Conservation (phyloP, 106 monocot genomes). For the Iris macrosiphon region DNA sequence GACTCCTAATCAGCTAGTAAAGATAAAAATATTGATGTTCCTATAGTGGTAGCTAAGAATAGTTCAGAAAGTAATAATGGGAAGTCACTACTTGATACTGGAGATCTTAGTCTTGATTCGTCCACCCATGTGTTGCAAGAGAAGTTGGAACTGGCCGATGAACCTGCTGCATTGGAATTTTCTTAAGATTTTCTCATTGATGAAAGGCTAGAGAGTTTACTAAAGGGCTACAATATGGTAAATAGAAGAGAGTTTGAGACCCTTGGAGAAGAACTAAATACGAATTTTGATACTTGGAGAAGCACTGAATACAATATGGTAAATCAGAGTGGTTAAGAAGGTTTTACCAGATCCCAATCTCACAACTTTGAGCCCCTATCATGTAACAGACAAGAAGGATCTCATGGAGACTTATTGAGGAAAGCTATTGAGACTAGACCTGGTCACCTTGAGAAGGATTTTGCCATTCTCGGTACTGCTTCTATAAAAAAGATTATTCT, state of each 20-base stretch:
- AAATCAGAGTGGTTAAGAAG: no score
- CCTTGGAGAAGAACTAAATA: slow-evolving; percentile 66
- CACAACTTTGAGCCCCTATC: slow-evolving; percentile 18
- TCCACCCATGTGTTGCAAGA: slow-evolving; percentile 13
- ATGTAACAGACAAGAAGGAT: slow-evolving; percentile 36
- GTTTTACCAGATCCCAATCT: slow-evolving; percentile 46
- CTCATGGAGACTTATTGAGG: slow-evolving; percentile 21
- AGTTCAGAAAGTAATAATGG: slow-evolving; percentile 16
- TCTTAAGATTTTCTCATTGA: slow-evolving; percentile 54
- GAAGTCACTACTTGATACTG: slow-evolving; percentile 50
- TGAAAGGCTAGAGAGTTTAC: slow-evolving; percentile 63
- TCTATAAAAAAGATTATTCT: slow-evolving; percentile 72
- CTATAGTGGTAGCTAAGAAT: slow-evolving; percentile 3
- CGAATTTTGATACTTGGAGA: no score
- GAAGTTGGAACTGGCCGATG: slow-evolving; percentile 13
- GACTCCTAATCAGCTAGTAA: slow-evolving; percentile 1
- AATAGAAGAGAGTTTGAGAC: slow-evolving; percentile 72
- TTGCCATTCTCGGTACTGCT: slow-evolving; percentile 4
- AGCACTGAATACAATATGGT: no score
- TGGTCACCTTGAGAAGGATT: no score
- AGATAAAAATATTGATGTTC: slow-evolving; percentile 9
- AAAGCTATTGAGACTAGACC: slow-evolving; percentile 40
- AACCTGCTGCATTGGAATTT: slow-evolving; percentile 7
- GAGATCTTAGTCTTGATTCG: slow-evolving; percentile 32
- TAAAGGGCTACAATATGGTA: slow-evolving; percentile 61